Conservation (phyloP, 805 yeast species). For the Kodamaea lidongshanica region DNA sequence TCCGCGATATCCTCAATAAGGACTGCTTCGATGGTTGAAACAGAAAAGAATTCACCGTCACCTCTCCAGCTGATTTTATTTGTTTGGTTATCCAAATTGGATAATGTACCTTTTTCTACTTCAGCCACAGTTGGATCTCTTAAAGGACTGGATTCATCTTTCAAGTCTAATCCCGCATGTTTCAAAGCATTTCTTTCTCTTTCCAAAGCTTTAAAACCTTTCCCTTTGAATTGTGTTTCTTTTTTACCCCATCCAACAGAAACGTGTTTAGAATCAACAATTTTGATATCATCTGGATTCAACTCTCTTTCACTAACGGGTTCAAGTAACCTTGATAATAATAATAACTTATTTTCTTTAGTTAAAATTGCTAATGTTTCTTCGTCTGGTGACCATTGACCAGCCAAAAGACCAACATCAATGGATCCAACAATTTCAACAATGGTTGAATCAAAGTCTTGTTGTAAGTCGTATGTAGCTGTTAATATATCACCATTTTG, state of each 20-base stretch:
- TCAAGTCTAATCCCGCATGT: conserved; percentile 64
- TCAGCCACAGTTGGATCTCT: conserved; percentile 86
- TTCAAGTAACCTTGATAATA: conserved; percentile 74
- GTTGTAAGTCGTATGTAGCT: conserved; percentile 51
- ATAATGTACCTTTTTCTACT: conserved; percentile 61
- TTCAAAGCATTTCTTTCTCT: conserved; percentile 52
- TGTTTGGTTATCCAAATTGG: conserved; percentile 46
- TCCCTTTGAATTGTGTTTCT: conserved; percentile 95
- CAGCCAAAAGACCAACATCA: conserved; percentile 66
- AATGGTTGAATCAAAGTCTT: conserved; percentile 49
- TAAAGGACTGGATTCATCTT: conserved; percentile 48
- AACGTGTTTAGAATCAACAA: conserved; percentile 67
- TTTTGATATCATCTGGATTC: conserved; percentile 52
- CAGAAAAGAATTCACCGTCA: conserved; percentile 77
- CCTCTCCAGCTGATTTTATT: conserved; percentile 85
- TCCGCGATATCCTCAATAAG: conserved; percentile 35
- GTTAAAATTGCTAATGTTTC: conserved; percentile 74
- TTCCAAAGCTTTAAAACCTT: conserved; percentile 77
- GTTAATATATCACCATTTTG: conserved; percentile 70
- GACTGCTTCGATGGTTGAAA: conserved; percentile 55
- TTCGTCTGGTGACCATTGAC: conserved; percentile 88
- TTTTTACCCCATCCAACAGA: conserved; percentile 98
- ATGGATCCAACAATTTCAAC: conserved; percentile 78
- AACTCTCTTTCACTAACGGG: conserved; percentile 63
- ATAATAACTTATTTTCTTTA: conserved; percentile 48